These are phyloP conservation scores for Neoboletus magnificus DNA, from an alignment of 768 basidiomycete species.

Conservation along the genomic window DNA sequence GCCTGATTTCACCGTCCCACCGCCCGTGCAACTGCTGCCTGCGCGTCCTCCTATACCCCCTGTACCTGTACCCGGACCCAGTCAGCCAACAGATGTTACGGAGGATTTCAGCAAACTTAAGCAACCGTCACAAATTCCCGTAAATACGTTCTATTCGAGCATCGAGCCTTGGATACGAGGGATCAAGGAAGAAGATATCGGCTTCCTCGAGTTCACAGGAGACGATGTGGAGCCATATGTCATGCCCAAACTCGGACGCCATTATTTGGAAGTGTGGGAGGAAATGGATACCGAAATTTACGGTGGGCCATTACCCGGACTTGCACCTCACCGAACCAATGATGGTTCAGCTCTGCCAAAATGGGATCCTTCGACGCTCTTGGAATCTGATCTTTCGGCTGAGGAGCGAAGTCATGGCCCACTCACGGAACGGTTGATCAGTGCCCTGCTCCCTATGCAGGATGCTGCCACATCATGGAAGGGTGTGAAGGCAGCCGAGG, in stretches of 20 bases:
- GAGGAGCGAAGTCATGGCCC: conserved; percentile 86
- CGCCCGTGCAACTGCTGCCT: conserved; percentile 47
- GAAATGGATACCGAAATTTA: conserved; percentile 73
- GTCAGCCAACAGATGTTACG: conserved; percentile 72
- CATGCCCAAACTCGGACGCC: conserved; percentile 79
- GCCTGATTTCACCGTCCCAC: conserved; percentile 63
- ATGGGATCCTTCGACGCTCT: conserved; percentile 82
- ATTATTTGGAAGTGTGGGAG: conserved; percentile 92
- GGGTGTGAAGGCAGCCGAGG: conserved; percentile 79
- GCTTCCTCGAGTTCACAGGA: conserved; percentile 86
- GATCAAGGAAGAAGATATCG: conserved; percentile 93
- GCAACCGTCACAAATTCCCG: conserved; percentile 63
- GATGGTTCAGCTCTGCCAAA: conserved; percentile 48
- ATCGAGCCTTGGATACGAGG: conserved; percentile 88
- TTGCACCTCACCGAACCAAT: conserved; percentile 36
- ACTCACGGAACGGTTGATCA: conserved; percentile 80
- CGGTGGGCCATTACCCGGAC: conserved; percentile 40
- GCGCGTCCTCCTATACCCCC: conserved; percentile 60
- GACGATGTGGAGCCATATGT: conserved; percentile 87
- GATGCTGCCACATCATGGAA: conserved; percentile 59
- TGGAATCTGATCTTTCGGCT: conserved; percentile 61
- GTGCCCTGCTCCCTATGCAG: conserved; percentile 69
- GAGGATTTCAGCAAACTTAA: conserved; percentile 90
- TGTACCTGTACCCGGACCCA: conserved; percentile 75
- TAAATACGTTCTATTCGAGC: conserved; percentile 80